These are phyloP conservation scores for Penicillium paneum DNA, from an alignment of 2,329 filamentous ascomycete species.

Conservation along the genomic window DNA sequence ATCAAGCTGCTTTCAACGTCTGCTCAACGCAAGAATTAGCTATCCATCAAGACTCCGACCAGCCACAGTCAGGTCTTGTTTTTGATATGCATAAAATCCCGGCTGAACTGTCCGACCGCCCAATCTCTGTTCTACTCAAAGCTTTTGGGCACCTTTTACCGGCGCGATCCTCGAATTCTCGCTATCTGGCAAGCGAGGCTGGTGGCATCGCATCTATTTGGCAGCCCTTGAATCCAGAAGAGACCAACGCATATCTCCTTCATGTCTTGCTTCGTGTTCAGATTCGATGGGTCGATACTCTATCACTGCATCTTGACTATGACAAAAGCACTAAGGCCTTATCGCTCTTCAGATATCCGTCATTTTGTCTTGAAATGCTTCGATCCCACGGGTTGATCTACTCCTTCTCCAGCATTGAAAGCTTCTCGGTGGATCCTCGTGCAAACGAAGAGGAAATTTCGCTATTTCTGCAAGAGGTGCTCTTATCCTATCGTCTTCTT, in stretches of 20 bases:
- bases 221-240: neutral
- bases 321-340: neutral
- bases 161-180: neutral
- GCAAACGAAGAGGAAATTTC: neutral
- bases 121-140: neutral
- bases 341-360: neutral
- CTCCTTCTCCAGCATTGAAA: neutral
- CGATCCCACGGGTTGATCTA: neutral
- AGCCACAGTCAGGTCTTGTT: no score
- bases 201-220: neutral
- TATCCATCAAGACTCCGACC: no score
- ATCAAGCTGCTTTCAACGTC: no score
- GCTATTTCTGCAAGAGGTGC: neutral
- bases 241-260: neutral
- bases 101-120: no score
- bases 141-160: neutral
- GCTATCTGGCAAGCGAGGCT: neutral
- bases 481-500: neutral
- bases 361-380: neutral
- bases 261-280: neutral
- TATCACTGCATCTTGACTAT: neutral
- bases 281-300: neutral
- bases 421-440: neutral
- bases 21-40: no score
- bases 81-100: no score